Conservation (phyloP, 2,329 filamentous ascomycete species). For the Didymella exigua region DNA sequence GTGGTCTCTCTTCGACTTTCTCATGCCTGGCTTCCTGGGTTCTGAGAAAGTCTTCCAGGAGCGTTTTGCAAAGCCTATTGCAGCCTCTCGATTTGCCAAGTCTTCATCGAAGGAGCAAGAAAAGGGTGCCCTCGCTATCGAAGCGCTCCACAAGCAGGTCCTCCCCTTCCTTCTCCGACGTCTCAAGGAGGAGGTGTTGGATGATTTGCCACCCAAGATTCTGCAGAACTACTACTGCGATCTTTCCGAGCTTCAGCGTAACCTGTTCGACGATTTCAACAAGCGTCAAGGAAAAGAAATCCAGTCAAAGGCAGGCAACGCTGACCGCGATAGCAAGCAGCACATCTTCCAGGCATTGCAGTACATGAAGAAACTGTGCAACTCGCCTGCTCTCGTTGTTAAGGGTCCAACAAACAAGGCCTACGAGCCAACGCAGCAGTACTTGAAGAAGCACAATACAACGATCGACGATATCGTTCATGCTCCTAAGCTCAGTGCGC, state of each 20-base stretch:
- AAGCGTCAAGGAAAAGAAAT: conserved; percentile 92
- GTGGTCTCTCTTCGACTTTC: conserved; percentile 97
- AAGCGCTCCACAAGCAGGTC: conserved; percentile 98
- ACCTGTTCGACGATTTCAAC: conserved; percentile 94
- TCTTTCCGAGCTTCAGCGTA: conserved; percentile 90
- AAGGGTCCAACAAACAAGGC: conserved; percentile 84
- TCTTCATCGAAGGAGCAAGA: conserved; percentile 98
- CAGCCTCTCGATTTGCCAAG: conserved; percentile 92
- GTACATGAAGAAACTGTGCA: conserved; percentile 99
- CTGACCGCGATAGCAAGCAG: conserved; percentile 90
- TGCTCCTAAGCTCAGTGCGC: conserved; percentile 88
- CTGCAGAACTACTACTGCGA: conserved; percentile 99
- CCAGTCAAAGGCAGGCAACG: conserved; percentile 76
- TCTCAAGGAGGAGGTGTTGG: conserved; percentile 95
- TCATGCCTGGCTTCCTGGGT: conserved; percentile 98
- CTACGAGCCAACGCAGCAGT: conserved; percentile 84
- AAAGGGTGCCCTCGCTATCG: conserved; percentile 91
- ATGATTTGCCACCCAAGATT: conserved; percentile 97
- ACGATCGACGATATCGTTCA: conserved; percentile 83
- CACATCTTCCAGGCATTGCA: conserved; percentile 99
- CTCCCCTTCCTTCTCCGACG: conserved; percentile 93
- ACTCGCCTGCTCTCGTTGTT: conserved; percentile 94
- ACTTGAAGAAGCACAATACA: conserved; percentile 78
- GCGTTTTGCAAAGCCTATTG: conserved; percentile 92
- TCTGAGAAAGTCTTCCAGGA: conserved; percentile 97